Conservation (phyloP, 805 yeast genomes). For the Candida ipomoeae region DNA sequence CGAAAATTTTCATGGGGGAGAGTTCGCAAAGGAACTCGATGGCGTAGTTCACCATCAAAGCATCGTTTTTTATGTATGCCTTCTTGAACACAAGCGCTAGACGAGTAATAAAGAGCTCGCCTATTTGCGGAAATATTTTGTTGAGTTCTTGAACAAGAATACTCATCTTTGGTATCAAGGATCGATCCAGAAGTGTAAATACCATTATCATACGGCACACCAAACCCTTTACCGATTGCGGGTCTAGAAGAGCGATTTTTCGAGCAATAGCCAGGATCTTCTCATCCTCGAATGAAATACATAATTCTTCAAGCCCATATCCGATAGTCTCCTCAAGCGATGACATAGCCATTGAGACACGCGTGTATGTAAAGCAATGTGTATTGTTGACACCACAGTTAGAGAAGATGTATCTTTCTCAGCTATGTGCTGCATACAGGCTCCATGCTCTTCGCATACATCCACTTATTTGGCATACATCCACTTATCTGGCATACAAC, state of each 20-base stretch:
- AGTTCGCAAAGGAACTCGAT: constrained; percentile 56
- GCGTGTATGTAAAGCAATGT: not conserved
- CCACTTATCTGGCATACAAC: not conserved
- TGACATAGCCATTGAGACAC: not conserved
- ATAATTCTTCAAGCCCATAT: not conserved
- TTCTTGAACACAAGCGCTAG: constrained; percentile 56
- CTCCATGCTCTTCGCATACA: not conserved
- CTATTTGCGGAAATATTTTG: constrained; percentile 65
- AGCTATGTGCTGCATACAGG: not conserved
- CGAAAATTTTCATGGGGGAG: constrained; percentile 54
- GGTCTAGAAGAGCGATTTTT: not conserved
- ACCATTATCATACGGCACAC: constrained; percentile 56
- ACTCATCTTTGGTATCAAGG: constrained; percentile 48
- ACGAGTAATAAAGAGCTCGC: constrained; percentile 51
- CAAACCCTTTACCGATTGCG: constrained; percentile 38
- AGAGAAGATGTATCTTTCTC: not conserved
- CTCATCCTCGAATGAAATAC: not conserved
- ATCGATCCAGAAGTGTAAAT: constrained; percentile 41
- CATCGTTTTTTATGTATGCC: constrained; percentile 32
- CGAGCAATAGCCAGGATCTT: not conserved
- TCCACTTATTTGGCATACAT: not conserved
- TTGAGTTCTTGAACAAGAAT: constrained; percentile 57
- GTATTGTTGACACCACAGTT: not conserved
- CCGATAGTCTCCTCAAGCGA: not conserved
- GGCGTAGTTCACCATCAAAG: constrained; percentile 38